A percentile compares a stretch with the other conserved stretches of the same genome.
These are phyloP conservation scores for Wickerhamomyces xylosicus DNA, from an alignment of 805 yeast genomes.

Conservation along the genomic window DNA sequence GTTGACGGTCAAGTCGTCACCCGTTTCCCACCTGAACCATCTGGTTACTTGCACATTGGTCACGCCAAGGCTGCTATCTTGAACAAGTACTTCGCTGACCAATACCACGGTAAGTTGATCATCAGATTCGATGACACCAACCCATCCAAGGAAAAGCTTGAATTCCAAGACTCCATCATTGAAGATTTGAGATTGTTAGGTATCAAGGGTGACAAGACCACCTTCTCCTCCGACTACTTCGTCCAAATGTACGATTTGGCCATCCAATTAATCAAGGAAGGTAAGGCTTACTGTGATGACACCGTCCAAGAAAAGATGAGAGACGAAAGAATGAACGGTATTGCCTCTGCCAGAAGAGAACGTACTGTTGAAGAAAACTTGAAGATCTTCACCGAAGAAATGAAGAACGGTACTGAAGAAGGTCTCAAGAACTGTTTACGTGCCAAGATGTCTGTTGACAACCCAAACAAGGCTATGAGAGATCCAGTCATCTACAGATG, in stretches of 20 bases:
- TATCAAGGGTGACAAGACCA: slow-evolving; percentile 79
- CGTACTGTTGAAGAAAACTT: slow-evolving; percentile 89
- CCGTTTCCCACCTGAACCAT: slow-evolving; percentile 99
- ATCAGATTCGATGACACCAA: slow-evolving; percentile 97
- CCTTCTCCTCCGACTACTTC: slow-evolving; percentile 92
- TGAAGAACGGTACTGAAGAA: slow-evolving; percentile 88
- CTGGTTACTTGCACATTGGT: slow-evolving; percentile 98
- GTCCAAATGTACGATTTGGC: slow-evolving; percentile 84
- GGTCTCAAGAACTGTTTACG: slow-evolving; percentile 91
- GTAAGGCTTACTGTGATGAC: slow-evolving; percentile 96
- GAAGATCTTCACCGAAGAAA: slow-evolving; percentile 75
- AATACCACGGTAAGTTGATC: slow-evolving; percentile 92
- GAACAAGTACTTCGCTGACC: slow-evolving; percentile 93
- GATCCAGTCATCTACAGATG: slow-evolving; percentile 98
- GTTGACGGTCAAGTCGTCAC: slow-evolving; percentile 92
- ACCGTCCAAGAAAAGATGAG: slow-evolving; percentile 93
- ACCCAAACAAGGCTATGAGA: slow-evolving; percentile 88
- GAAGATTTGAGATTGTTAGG: slow-evolving; percentile 89
- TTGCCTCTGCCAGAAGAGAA: slow-evolving; percentile 85
- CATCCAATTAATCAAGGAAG: slow-evolving; percentile 81
- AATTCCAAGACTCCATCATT: slow-evolving; percentile 87
- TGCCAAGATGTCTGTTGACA: slow-evolving; percentile 91
- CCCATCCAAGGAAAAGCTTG: slow-evolving; percentile 92
- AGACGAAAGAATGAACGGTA: slow-evolving; percentile 97
- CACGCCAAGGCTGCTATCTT: slow-evolving; percentile 97